Evolutionary conservation across 2,329 filamentous ascomycete species (phyloP).

Genomic region (Pyrenophora seminiperda): DNA sequence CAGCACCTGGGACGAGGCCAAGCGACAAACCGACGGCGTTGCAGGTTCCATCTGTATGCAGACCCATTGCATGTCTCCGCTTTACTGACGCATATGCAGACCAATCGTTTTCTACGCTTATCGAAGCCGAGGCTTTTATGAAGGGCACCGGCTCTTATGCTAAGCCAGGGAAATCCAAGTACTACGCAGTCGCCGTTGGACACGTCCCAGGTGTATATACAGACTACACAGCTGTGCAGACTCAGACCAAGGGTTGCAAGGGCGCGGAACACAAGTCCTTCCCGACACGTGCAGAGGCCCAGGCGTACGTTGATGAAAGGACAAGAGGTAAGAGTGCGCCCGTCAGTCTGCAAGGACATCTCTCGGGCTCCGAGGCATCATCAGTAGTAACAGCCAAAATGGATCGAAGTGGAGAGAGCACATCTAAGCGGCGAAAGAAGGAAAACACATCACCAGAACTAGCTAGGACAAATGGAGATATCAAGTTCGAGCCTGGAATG

Average conservation of each 20-base stretch:
- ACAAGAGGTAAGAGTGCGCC: conserved; percentile 36
- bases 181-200: conserved; percentile 65
- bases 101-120: conserved; percentile 75
- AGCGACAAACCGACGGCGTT: conserved; percentile 65
- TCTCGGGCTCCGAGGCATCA: conserved; percentile 36
- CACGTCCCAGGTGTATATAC: conserved; percentile 66
- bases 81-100: conserved; percentile 55
- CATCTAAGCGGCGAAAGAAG: conserved; percentile 48
- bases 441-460: conserved; percentile 26
- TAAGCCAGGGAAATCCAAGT: conserved; percentile 55
- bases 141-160: conserved; percentile 59
- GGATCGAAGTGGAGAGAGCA: conserved; percentile 23
- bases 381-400: conserved; percentile 22
- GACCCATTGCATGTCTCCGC: neutral
- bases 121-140: conserved; percentile 80
- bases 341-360: conserved; percentile 35
- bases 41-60: conserved; percentile 48
- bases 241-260: conserved; percentile 75
- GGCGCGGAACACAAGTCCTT: conserved; percentile 63
- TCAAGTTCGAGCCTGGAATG: conserved; percentile 54
- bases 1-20: conserved; percentile 65
- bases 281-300: conserved; percentile 67
- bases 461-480: conserved; percentile 18
- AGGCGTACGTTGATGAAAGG: conserved; percentile 67
- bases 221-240: conserved; percentile 70